phyloP scores from a whole-genome alignment of 768 basidiomycete species.

The Mycena metata region DNA sequence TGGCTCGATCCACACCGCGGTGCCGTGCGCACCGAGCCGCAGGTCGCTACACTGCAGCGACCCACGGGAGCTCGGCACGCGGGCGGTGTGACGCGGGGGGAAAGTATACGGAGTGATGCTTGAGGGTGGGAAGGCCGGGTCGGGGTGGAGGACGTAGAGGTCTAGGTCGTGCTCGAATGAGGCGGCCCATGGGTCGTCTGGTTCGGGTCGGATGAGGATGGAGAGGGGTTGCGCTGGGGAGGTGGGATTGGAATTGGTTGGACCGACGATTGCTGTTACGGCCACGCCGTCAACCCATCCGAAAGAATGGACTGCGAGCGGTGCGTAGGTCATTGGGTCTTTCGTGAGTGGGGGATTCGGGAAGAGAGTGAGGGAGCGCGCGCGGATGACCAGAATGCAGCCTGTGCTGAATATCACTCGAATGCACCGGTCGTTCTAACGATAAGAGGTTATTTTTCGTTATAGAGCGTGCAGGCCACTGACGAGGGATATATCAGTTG shows the following conservation, averaged over 20 bases:
- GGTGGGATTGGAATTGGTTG: not conserved
- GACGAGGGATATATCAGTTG: conserved; percentile 40
- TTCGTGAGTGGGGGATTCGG: conserved; percentile 56
- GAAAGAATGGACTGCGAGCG: conserved; percentile 64
- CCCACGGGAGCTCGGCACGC: conserved; percentile 60
- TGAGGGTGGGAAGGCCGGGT: conserved; percentile 44
- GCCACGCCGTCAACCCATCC: conserved; percentile 78
- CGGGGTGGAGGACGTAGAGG: conserved; percentile 62
- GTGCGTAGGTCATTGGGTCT: conserved; percentile 46
- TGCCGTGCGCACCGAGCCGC: conserved; percentile 66
- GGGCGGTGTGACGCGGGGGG: conserved; percentile 59
- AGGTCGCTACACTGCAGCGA: conserved; percentile 68
- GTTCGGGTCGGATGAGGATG: conserved; percentile 70
- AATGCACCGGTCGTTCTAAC: conserved; percentile 63
- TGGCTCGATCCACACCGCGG: conserved; percentile 75
- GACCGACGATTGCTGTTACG: conserved; percentile 44
- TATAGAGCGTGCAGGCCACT: not conserved
- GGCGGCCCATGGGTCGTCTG: conserved; percentile 71
- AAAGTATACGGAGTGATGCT: conserved; percentile 54
- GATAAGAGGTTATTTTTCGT: conserved; percentile 5
- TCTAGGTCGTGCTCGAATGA: conserved; percentile 60
- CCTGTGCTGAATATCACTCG: conserved; percentile 64
- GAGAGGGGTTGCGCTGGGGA: conserved; percentile 49
- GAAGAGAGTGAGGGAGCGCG: conserved; percentile 71
- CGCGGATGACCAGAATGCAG: conserved; percentile 69